Percentiles rank a stretch among this genome's conserved stretches.
Conservation (phyloP, 106 monocot species). For the Posidonia australis region DNA sequence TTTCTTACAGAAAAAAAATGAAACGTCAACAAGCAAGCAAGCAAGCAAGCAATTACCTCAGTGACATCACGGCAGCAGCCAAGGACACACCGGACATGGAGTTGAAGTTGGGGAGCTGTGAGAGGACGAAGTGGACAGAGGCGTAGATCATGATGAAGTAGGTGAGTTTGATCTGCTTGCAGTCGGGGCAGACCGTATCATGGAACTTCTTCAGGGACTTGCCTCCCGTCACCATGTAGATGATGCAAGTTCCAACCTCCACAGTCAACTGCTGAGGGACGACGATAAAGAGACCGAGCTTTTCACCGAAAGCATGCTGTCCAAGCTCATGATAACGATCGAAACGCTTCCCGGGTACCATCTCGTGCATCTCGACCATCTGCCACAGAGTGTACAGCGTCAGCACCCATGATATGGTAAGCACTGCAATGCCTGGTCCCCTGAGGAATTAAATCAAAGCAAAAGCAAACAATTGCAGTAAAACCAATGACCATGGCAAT, state of each 20-base stretch:
- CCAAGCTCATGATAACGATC: conserved; percentile 68
- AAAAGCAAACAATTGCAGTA: no score
- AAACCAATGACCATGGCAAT: no score
- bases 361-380: conserved; percentile 80
- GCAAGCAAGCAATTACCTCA: background rate
- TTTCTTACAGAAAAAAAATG: background rate
- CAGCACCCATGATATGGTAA: conserved; percentile 36
- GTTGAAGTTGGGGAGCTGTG: conserved; percentile 4
- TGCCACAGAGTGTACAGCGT: conserved; percentile 64
- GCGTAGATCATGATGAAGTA: conserved; percentile 52
- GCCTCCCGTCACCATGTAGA: conserved; percentile 37
- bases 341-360: conserved; percentile 57
- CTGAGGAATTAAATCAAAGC: no score
- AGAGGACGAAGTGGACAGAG: conserved; percentile 47
- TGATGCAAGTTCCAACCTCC: background rate
- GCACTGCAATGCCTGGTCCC: no score
- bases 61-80: background rate
- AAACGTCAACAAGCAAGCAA: background rate
- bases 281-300: conserved; percentile 55
- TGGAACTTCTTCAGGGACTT: conserved; percentile 56
- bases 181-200: conserved; percentile 25
- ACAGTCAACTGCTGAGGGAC: background rate
- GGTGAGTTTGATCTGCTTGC: conserved; percentile 31
- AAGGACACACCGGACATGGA: background rate
- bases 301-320: conserved; percentile 57